Evolutionary conservation across 352 stramenopile species (phyloP), one percentile per base, ranked within the genome.

Genomic region (Globisporangium camurandrum): DNA sequence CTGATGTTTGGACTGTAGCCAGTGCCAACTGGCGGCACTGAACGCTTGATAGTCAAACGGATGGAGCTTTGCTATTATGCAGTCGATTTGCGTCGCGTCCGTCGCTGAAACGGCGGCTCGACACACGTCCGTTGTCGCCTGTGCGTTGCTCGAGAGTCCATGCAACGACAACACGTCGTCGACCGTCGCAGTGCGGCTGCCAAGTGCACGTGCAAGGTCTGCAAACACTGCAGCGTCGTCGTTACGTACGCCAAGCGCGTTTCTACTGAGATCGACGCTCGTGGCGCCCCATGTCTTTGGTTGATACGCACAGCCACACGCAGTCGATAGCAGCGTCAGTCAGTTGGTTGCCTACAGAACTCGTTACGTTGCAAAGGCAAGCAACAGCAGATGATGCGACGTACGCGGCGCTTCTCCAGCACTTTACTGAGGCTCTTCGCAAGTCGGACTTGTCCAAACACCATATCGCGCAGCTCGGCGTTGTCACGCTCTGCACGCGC

Each of bases 391-490:
- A n/a, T n/a, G n/a, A n/a, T 24, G 5, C 14, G 12, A 14, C 48
- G 14, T 16, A 54, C 49, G 37, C 49, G 49, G 1, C 53, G 34
- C 53, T 61, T 64, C 23, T 51, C 33, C 5, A 67, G 46, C 44
- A 56, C 50, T 41, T 55, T 58, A 36, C 61, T 56, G 19, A 64
- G 41, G 17, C 56, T 67, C 17, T 56, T 55, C 16, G 56, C 59
- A 34, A 63, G 49, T 9, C 49, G 39, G 28, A 56, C 30, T 31
- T 56, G 39, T 10, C 49, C 40, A 1, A 56, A 22, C 17, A 12
- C 46, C 46, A 59, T 17, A 7, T 41, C 48, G 11, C 49, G 54
- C 17, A 56, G 40, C 12, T 40, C 23, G 8, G 2, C 36, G 31
- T 57, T 57, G 28, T 49, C 39, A n/a, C 16, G 12, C 11, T 51